phyloP scores from a whole-genome alignment of 306 rosid species.

The Lathyrus oleraceus region DNA sequence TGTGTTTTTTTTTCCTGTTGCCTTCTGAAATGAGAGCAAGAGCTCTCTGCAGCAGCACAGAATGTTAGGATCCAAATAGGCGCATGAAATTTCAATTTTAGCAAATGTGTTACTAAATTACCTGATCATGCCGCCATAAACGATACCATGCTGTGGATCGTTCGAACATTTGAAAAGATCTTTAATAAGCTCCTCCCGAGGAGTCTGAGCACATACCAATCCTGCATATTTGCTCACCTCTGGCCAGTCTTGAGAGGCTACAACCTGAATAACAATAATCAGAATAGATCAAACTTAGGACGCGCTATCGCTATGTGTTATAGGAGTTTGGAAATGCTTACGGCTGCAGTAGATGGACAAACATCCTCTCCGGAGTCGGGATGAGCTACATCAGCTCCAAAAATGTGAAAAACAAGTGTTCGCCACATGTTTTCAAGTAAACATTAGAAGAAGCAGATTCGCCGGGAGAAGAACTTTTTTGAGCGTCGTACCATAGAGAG shows the following conservation, averaged over 20 bases:
- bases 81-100: neutral
- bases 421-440: neutral
- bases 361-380: constrained; percentile 71
- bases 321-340: constrained; percentile 37
- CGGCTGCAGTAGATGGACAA: constrained; percentile 79
- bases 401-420: neutral
- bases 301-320: neutral
- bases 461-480: neutral
- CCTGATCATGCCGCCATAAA: constrained; percentile 86
- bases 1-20: constrained; percentile 57
- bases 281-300: constrained; percentile 24
- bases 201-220: constrained; percentile 76
- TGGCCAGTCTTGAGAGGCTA: constrained; percentile 93
- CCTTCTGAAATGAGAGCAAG: constrained; percentile 56
- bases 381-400: constrained; percentile 86
- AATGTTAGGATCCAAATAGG: constrained; percentile 10
- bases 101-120: constrained; percentile 30
- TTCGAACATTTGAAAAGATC: constrained; percentile 77
- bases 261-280: constrained; percentile 55
- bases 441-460: neutral
- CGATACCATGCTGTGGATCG: constrained; percentile 69
- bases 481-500: constrained; percentile 44
- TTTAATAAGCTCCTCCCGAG: constrained; percentile 77
- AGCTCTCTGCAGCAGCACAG: constrained; percentile 49
- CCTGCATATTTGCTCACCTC: constrained; percentile 84